A percentile compares a stretch with the other conserved stretches of the same genome.
Evolutionary conservation across 1,139 yeast species (phyloP).

Genomic region (Scheffersomyces illinoinensis): DNA sequence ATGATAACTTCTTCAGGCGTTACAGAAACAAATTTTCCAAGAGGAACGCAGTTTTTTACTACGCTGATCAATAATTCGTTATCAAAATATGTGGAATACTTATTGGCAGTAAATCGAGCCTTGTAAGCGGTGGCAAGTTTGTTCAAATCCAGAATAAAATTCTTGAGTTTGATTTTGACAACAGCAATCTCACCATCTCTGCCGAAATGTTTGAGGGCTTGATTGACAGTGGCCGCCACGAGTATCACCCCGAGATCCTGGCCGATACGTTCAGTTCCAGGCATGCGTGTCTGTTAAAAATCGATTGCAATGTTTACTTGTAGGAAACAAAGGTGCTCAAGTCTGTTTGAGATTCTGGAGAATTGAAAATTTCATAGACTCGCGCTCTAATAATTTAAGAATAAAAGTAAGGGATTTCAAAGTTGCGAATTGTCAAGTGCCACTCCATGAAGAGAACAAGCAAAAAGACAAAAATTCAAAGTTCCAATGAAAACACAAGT

Average conservation of each 20-base stretch:
- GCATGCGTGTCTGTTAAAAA: not conserved
- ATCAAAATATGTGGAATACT: slow-evolving; percentile 7
- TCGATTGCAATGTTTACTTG: not conserved
- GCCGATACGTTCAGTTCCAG: slow-evolving; percentile 8
- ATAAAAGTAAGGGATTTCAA: slow-evolving; percentile 17
- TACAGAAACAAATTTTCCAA: slow-evolving; percentile 20
- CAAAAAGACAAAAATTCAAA: no score
- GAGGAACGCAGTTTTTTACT: slow-evolving; percentile 10
- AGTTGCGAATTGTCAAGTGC: not conserved
- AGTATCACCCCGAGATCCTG: slow-evolving; percentile 25
- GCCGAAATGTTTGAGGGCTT: slow-evolving; percentile 17
- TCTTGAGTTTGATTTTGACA: slow-evolving; percentile 15
- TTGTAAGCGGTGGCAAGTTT: slow-evolving; percentile 16
- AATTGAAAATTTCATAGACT: slow-evolving; percentile 9
- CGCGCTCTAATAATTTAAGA: slow-evolving; percentile 1
- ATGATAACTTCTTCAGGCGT: slow-evolving; percentile 18
- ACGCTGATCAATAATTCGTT: slow-evolving; percentile 9
- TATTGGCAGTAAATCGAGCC: slow-evolving; percentile 7
- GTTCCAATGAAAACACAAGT: no score
- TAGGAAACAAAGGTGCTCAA: slow-evolving; percentile 1
- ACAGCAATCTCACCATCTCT: slow-evolving; percentile 9
- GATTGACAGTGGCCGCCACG: slow-evolving; percentile 33
- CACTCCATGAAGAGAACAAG: no score
- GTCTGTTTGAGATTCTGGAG: not conserved
- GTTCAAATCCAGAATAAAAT: slow-evolving; percentile 20